Evolutionary conservation across 345 rosid genomes (phyloP).

Genomic region (Euclidium syriacum): DNA sequence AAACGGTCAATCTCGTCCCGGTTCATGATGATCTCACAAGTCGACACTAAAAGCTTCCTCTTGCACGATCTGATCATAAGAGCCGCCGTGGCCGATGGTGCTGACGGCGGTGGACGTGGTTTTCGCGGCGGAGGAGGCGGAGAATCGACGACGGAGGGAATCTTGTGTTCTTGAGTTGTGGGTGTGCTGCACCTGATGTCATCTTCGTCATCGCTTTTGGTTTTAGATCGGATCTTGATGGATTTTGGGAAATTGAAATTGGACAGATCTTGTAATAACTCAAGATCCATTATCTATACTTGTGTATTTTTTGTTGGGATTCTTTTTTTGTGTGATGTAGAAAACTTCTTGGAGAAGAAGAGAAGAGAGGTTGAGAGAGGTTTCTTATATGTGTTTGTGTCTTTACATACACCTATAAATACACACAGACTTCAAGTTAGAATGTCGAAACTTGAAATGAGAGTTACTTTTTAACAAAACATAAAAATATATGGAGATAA

Average conservation of each 20-base stretch:
- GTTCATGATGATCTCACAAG: constrained; percentile 30
- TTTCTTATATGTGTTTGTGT: constrained; percentile 27
- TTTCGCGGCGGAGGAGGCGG: constrained; percentile 34
- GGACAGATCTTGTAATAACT: constrained; percentile 22
- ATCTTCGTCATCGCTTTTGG: neutral
- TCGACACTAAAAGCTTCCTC: constrained; percentile 28
- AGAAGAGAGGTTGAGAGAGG: constrained; percentile 22
- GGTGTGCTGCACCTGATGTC: constrained; percentile 24
- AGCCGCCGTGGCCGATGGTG: constrained; percentile 26
- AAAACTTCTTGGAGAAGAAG: constrained; percentile 28
- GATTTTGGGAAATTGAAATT: constrained; percentile 10
- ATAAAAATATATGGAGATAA: neutral
- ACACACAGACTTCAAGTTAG: neutral
- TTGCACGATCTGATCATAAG: constrained; percentile 31
- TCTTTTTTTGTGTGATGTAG: constrained; percentile 16
- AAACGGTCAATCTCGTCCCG: constrained; percentile 31
- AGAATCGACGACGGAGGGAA: constrained; percentile 21
- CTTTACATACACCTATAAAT: constrained; percentile 14
- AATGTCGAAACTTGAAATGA: constrained; percentile 8
- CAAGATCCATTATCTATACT: constrained; percentile 29
- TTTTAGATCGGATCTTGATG: constrained; percentile 25
- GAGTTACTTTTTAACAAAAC: constrained; percentile 12
- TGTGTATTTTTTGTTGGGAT: neutral
- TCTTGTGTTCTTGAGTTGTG: constrained; percentile 31
- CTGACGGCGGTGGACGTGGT: constrained; percentile 18